Conservation (phyloP, 2,329 filamentous ascomycete genomes). For the Fusarium brevicatenulatum region DNA sequence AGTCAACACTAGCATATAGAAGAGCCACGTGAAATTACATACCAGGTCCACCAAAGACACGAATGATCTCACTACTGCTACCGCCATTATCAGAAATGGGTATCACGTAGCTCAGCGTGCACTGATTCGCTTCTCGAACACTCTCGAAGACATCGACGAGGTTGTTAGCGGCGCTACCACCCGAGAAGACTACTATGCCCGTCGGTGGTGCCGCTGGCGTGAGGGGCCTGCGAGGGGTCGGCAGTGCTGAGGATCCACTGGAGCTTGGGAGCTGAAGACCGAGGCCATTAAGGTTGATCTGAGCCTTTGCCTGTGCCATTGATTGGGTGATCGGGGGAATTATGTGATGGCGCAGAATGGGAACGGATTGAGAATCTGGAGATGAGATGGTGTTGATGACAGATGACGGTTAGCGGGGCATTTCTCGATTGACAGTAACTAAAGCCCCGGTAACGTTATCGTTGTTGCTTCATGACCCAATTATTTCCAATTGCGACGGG, state of each 20-base stretch:
- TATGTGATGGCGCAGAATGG: slow-evolving; percentile 7
- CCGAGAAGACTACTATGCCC: slow-evolving; percentile 84
- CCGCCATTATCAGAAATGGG: slow-evolving; percentile 97
- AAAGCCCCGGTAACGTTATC: slow-evolving; percentile 7
- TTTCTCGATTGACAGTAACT: too few species aligned
- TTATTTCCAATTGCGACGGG: neutral
- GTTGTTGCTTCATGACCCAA: neutral
- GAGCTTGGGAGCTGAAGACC: slow-evolving; percentile 39
- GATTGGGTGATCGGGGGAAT: slow-evolving; percentile 20
- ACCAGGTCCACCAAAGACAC: slow-evolving; percentile 95
- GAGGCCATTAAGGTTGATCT: slow-evolving; percentile 30
- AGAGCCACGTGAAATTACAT: slow-evolving; percentile 18
- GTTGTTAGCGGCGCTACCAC: slow-evolving; percentile 93
- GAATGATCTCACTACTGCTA: slow-evolving; percentile 90
- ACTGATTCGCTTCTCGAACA: slow-evolving; percentile 71
- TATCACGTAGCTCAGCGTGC: slow-evolving; percentile 84
- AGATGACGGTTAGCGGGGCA: slow-evolving; percentile 20
- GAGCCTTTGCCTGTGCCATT: slow-evolving; percentile 34
- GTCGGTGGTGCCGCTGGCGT: slow-evolving; percentile 20
- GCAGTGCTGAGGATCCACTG: slow-evolving; percentile 34
- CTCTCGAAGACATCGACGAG: slow-evolving; percentile 89
- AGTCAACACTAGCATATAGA: slow-evolving; percentile 5
- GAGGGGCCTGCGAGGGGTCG: slow-evolving; percentile 28
- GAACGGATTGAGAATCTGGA: neutral
- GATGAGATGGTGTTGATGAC: slow-evolving; percentile 10